These are phyloP conservation scores for Curvularia sp. DNA, from an alignment of 2,329 filamentous ascomycete genomes.

Conservation along the genomic window DNA sequence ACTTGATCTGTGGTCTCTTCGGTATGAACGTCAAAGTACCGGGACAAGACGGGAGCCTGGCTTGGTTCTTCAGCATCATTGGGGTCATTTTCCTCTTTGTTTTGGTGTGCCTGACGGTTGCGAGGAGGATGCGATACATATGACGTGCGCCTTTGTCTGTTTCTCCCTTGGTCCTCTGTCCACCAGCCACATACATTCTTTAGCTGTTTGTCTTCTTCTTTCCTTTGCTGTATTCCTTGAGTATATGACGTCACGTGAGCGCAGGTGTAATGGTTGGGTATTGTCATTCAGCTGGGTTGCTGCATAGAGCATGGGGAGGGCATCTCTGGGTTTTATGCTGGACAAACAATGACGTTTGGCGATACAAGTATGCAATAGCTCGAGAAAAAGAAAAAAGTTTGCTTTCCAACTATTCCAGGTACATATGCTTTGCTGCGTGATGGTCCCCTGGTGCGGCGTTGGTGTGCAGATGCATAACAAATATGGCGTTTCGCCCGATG, in stretches of 20 bases:
- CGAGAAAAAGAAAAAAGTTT: not conserved
- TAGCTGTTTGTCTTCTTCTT: slow-evolving; percentile 4
- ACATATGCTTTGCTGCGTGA: not conserved
- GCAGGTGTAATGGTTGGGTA: slow-evolving; percentile 14
- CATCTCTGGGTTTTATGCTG: slow-evolving; percentile 6
- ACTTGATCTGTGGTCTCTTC: slow-evolving; percentile 85
- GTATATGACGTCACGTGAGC: slow-evolving; percentile 12
- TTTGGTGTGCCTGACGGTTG: slow-evolving; percentile 49
- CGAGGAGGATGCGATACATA: slow-evolving; percentile 55
- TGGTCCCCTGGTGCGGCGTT: not conserved
- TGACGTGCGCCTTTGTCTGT: slow-evolving; percentile 24
- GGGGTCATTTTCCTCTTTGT: slow-evolving; percentile 61
- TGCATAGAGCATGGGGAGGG: slow-evolving; percentile 6
- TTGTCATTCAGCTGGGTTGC: slow-evolving; percentile 1
- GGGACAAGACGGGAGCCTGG: slow-evolving; percentile 59
- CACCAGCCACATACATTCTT: not conserved
- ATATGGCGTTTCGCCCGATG: not conserved
- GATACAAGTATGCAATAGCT: slow-evolving; percentile 3
- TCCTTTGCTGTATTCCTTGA: slow-evolving; percentile 2
- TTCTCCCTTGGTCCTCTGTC: slow-evolving; percentile 2
- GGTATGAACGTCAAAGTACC: slow-evolving; percentile 87
- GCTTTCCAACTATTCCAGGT: not conserved
- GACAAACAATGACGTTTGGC: slow-evolving; percentile 12
- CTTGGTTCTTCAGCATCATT: slow-evolving; percentile 68
- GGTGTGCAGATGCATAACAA: not conserved